Base-by-base conservation (phyloP, 169 alveolate genomes). In the Babesia bovis region DNA sequence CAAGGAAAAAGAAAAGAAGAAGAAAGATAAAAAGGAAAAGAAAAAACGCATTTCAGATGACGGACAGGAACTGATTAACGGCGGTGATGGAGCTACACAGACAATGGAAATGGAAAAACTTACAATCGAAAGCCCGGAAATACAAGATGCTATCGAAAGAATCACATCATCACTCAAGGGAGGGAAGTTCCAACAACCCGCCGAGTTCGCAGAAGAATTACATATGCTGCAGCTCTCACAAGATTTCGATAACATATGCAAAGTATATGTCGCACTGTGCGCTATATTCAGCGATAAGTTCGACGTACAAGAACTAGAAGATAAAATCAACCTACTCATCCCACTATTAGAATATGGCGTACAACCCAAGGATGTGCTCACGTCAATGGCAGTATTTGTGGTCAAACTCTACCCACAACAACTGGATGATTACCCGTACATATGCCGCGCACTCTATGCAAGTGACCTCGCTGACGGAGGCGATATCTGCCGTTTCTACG, bases 181-280 rank as follows among this genome's bases (percentile, higher is more conserved):
- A 42, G 85, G 91, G 32, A 88, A 84, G 63, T 55, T 69, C 21
- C 66, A 82, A 61, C 77, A 85, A 47, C 86, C 85, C 19, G 94
- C 83, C 13, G 89, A 85, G 35, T 94, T 94, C 71, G 87, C 89
- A 41, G 92, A 91, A 45, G 97, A 94, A 79, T 82, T 94, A 17
- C 93, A 96, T 19, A 91, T 94, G 68, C 76, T 94, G 45, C 97
- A 94, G 84, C 94, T 94, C 26, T 92, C 97, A 15, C 96, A 92
- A 66, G 93, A 89, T 55, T 94, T 94, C 75, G 96, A 92, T 66
- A 84, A 85, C 79, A 92, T 81, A 32, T 75, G 90, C 50, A 42
- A 93, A 72, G 52, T 92, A 41, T 91, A 82, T 70, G 83, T 89
- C 44, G 92, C 93, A 2, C 74, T 89, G 19, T 66, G 87, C 38